Evolutionary conservation across 176 grass and related monocot species (phyloP), one percentile per base, ranked within the genome.

Genomic region (Puccinellia tenuiflora): DNA sequence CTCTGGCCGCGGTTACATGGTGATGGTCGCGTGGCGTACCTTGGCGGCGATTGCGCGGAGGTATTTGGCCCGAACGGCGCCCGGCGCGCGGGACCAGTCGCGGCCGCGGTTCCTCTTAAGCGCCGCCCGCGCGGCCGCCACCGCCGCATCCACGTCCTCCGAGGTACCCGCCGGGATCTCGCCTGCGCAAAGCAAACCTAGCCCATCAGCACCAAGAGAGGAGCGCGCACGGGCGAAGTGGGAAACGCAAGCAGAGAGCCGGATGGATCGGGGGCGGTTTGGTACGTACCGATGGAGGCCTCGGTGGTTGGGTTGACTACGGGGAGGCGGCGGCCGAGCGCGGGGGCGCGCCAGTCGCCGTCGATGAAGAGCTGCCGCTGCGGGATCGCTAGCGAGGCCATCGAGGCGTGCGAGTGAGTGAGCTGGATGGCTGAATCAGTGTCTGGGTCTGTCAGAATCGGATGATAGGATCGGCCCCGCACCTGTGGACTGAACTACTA

Each of bases 1-100:
- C 39, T 10, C 8, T 40, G 45, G 45, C 14, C 45, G 42, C 33
- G 15, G 61, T 64, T 33, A 35, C 17, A 33, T 34, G 15, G 29
- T 18, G 6, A 64, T 9, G 29, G 61, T 29, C 28, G 30, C 16
- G 7, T 37, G 0, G 6, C 43, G 11, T 82, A 93, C 96, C 96
- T 99, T 96, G 68, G 93, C 87, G 20, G 93, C 93, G 77, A 99
- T 99, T 14, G 96, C 96, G 59, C 96, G 93, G 84, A 99, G 93
- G 80, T 92, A 96, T 75, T 96, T 99, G 84, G 91, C 96, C 55
- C 96, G 91, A 37, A 81, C 81, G 81, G 93, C 92, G 35, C 93
- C 90, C 11, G 96, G 76, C 4, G 96, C 93, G 33, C 93, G 91
- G 20, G 91, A 75, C 96, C 96, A 99, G 57, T 99, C 93, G 65